Conservation (phyloP, 495 filamentous ascomycete genomes). For the Penicillium pancosmium region DNA sequence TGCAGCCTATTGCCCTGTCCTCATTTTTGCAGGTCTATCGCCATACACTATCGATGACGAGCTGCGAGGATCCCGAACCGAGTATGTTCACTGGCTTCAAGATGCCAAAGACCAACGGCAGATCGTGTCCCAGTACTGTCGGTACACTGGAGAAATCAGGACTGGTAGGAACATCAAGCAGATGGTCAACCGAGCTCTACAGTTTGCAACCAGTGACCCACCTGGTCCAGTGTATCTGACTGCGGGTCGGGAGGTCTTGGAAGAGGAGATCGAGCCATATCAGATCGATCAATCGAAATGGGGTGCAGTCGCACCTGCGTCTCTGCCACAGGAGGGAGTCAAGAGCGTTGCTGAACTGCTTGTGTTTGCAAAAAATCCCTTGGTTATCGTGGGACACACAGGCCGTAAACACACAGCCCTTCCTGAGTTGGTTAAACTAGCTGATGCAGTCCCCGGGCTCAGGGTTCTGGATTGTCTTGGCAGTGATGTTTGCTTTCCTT, state of each 20-base stretch:
- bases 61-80: not conserved
- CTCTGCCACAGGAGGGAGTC: not conserved
- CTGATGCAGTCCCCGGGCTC: not conserved
- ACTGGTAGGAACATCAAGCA: not conserved
- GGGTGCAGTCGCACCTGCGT: not conserved
- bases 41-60: not conserved
- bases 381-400: not conserved
- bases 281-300: not conserved
- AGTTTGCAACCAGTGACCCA: slow-evolving; percentile 1
- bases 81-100: not conserved
- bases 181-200: not conserved
- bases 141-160: not conserved
- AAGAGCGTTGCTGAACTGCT: not conserved
- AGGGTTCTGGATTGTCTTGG: not conserved
- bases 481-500: not conserved
- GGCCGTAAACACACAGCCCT: not conserved
- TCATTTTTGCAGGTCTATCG: not conserved
- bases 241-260: not conserved
- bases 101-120: not conserved
- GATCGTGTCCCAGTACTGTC: not conserved
- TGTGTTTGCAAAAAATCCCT: not conserved
- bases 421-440: not conserved
- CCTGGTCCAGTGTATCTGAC: not conserved
- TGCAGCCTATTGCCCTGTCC: not conserved
- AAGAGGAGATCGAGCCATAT: not conserved